Evolutionary conservation across 805 yeast species (phyloP), one percentile per base, ranked within the genome.

Genomic region (Dipodascopsis uninucleata): DNA sequence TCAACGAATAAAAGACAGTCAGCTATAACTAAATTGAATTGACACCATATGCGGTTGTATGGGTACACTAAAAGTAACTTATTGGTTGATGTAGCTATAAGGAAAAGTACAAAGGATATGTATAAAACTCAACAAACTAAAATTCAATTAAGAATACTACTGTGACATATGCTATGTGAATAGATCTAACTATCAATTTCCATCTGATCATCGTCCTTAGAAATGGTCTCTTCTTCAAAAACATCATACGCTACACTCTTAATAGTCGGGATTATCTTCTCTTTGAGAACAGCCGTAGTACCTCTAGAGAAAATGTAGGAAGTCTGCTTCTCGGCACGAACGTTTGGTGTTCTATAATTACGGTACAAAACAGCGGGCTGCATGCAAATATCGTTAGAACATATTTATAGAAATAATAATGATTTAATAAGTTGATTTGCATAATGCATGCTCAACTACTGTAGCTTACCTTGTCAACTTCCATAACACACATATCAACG

Each of bases 401-500:
- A 17, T 9, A 18, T 12, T 8, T 6, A 5, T 8, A 7, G 12
- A n/a, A n/a, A 10, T 9, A 31, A n/a, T n/a, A 26, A 26, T 8
- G 31, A 35, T 9, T 8, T 9, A n/a, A n/a, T n/a, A n/a, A n/a
- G n/a, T n/a, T n/a, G n/a, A n/a, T n/a, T n/a, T n/a, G n/a, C n/a
- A n/a, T n/a, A n/a, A n/a, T n/a, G n/a, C n/a, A n/a, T n/a, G n/a
- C n/a, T n/a, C n/a, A n/a, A n/a, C n/a, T n/a, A n/a, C n/a, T n/a
- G n/a, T n/a, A n/a, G n/a, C 53, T 22, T 65, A 86, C 94, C 63
- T 85, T 80, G 52, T 93, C 96, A 32, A 77, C 71, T 69, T 90
- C 97, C 94, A 93, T 87, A 14, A 93, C 97, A 72, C 97, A 93
- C 52, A 93, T 72, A 65, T 93, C 98, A 28, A 93, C 97, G 62